These are phyloP conservation scores for Xerocomellus chrysenteron DNA, from an alignment of 768 basidiomycete species.

Conservation along the genomic window DNA sequence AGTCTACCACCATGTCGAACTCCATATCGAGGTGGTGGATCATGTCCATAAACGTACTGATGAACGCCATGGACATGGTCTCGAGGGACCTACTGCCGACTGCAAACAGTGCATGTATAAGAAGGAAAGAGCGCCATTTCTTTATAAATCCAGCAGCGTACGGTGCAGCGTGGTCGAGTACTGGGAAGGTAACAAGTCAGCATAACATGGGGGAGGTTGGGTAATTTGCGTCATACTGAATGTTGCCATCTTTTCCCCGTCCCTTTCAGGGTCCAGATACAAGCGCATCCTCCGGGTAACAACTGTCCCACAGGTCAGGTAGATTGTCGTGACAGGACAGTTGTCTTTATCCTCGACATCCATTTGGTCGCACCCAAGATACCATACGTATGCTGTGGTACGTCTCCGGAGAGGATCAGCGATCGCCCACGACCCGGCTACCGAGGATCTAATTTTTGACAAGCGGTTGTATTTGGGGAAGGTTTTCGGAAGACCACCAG, in stretches of 20 bases:
- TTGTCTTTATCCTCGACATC: not conserved
- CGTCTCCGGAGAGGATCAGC: not conserved
- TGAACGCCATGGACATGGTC: slow-evolving; percentile 1
- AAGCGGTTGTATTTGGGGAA: slow-evolving; percentile 10
- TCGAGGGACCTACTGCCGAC: not conserved
- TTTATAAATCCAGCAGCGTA: slow-evolving; percentile 1
- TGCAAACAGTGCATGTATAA: slow-evolving; percentile 5
- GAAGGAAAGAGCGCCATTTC: slow-evolving; percentile 6
- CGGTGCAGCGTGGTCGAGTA: slow-evolving; percentile 1
- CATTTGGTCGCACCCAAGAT: not conserved
- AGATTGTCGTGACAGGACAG: not conserved
- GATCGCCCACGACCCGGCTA: not conserved
- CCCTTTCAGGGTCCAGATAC: not conserved
- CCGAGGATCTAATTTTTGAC: not conserved
- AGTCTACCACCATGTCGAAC: slow-evolving; percentile 11
- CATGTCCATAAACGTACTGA: slow-evolving; percentile 12
- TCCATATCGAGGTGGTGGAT: slow-evolving; percentile 5
- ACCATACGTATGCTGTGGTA: slow-evolving; percentile 3
- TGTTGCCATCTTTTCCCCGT: slow-evolving; percentile 10
- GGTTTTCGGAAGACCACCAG: slow-evolving; percentile 11
- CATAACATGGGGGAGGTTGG: not conserved
- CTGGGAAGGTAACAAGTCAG: not conserved
- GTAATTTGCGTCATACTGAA: not conserved
- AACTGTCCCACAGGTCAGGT: not conserved
- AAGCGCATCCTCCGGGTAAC: not conserved